Base-by-base conservation (phyloP, 2,329 filamentous ascomycete species). In the Fusarium continuum region DNA sequence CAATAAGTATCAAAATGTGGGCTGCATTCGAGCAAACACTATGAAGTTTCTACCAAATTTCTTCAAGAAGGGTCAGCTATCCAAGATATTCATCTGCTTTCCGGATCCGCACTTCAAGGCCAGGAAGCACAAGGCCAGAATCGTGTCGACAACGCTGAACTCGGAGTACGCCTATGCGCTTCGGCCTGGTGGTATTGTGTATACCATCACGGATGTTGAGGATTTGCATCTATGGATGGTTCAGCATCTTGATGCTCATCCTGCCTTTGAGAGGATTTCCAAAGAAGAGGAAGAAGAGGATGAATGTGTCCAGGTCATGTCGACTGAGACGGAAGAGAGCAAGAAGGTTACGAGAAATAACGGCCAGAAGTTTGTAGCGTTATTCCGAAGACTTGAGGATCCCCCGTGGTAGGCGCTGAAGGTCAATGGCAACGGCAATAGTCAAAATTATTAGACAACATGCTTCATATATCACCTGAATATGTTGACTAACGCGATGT, bases 1-100 rank as follows among this genome's bases (percentile, higher is more conserved):
- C 6, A 76, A 78, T 45, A 76, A 80, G 40, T 98, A 92, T 76
- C 90, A 96, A 73, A 99, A 99, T 75, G 89, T 94, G 49, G 88
- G 91, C 28, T 96, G 92, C 73, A 82, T 99, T 41, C 89, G 95
- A 61, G 91, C 92, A 66, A 99, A 99, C 80, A 92, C 92, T 6
- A 99, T 99, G 95, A 99, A 99, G 76, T 99, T 98, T 77, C 82
- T 99, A n/a, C 94, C 96, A 61, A 98, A 99, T 74, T 97, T 97
- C 82, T 98, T 99, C 82, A 81, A 79, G 50, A 91, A 89, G 71
- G 82, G 79, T 13, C 93, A 97, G 74, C 86, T 99, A 13, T 86
- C 84, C 63, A 96, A 96, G 74, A 91, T 98, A 73, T 99, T 99
- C 77, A 91, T 99, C 70, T 99, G 95, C 81, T 99, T 99, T 74